A percentile compares a stretch with the other conserved stretches of the same genome.
These are phyloP conservation scores for Penicillium sp. DNA, from an alignment of 2,329 filamentous ascomycete genomes.

Conservation along the genomic window DNA sequence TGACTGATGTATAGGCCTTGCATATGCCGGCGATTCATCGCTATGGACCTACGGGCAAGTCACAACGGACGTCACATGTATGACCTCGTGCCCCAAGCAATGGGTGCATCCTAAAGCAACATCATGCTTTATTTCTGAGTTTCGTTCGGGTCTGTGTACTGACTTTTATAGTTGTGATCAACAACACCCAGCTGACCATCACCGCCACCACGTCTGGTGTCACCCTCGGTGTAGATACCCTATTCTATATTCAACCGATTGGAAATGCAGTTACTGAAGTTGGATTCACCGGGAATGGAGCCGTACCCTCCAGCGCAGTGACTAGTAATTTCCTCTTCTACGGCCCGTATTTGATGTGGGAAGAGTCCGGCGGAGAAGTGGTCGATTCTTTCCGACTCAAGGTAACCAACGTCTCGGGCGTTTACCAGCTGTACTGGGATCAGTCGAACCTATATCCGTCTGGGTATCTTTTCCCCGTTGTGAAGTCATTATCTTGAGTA, in stretches of 20 bases:
- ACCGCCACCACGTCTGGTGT: slow-evolving; percentile 16
- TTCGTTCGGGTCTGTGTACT: background rate
- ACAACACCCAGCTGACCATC: slow-evolving; percentile 7
- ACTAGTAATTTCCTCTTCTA: slow-evolving; percentile 15
- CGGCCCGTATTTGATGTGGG: slow-evolving; percentile 19
- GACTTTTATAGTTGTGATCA: slow-evolving; percentile 8
- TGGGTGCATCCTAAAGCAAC: background rate
- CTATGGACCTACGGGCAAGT: slow-evolving; percentile 14
- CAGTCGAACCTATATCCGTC: slow-evolving; percentile 16
- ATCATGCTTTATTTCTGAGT: background rate
- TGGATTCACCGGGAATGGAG: slow-evolving; percentile 17
- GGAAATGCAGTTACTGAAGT: slow-evolving; percentile 11
- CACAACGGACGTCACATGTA: slow-evolving; percentile 20
- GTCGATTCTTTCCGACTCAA: slow-evolving; percentile 17
- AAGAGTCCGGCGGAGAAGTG: slow-evolving; percentile 7
- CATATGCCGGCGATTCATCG: slow-evolving; percentile 18
- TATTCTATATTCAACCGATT: slow-evolving; percentile 17
- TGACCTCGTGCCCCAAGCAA: background rate
- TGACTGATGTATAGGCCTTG: slow-evolving; percentile 10
- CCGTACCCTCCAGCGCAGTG: slow-evolving; percentile 8
- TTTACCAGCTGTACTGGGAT: slow-evolving; percentile 21
- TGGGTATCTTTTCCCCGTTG: slow-evolving; percentile 7
- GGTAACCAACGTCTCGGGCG: slow-evolving; percentile 12
- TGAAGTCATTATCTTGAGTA: slow-evolving; percentile 7
- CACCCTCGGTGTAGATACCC: slow-evolving; percentile 11